A percentile compares a stretch with the other conserved stretches of the same genome.
These are phyloP conservation scores for Dictyostelium intermedium DNA, from an alignment of 78 protist genomes.

Conservation along the genomic window DNA sequence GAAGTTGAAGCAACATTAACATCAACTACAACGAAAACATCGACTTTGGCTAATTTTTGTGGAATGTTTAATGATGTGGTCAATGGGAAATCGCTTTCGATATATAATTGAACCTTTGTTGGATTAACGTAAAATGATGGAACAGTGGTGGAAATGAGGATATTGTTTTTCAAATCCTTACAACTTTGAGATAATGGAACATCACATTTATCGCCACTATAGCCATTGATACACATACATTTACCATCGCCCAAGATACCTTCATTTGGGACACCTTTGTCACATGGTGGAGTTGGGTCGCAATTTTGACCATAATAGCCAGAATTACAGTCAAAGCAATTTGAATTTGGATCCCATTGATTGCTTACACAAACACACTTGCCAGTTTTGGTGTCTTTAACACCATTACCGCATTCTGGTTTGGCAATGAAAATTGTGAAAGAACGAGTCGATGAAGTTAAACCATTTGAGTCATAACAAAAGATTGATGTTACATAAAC, in stretches of 20 bases:
- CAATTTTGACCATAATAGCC: conserved; percentile 40
- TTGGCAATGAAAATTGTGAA: not conserved
- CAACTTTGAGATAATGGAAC: not conserved
- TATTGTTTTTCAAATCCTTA: not conserved
- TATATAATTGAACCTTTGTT: not conserved
- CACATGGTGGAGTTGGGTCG: conserved; percentile 3
- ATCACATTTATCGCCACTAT: conserved; percentile 28
- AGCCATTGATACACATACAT: conserved; percentile 53
- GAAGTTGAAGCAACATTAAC: not conserved
- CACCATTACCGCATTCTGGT: conserved; percentile 35
- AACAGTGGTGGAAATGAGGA: not conserved
- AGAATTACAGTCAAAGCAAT: conserved; percentile 1
- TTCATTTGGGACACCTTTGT: conserved; percentile 14
- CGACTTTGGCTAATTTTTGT: not conserved
- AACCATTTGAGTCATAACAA: not conserved
- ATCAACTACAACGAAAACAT: conserved; percentile 17
- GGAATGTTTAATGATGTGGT: not conserved
- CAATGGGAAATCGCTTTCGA: not conserved
- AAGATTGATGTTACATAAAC: conserved; percentile 1
- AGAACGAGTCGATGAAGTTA: not conserved
- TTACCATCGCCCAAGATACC: conserved; percentile 39
- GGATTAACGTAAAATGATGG: not conserved
- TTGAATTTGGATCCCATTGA: conserved; percentile 21
- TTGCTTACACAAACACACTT: not conserved
- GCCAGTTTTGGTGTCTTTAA: not conserved